Evolutionary conservation across 2,329 filamentous ascomycete genomes (phyloP).

Genomic region (Clarireedia paspali): DNA sequence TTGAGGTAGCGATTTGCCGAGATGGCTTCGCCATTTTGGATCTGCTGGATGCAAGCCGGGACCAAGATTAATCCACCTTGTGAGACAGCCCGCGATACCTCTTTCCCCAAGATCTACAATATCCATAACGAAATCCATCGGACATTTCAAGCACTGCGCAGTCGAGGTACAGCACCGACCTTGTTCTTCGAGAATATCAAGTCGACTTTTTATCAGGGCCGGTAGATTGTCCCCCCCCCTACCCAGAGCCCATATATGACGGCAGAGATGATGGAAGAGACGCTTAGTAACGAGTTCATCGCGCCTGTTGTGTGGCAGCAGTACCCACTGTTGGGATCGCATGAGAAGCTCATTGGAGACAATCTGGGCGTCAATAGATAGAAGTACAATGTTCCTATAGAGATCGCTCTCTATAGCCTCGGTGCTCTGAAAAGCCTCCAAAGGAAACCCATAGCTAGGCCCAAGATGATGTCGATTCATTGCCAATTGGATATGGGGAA

Average conservation of each 20-base stretch:
- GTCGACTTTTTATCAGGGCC: slow-evolving; percentile 5
- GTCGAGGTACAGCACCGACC: slow-evolving; percentile 8
- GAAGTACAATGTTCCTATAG: not conserved
- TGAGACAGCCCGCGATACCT: slow-evolving; percentile 9
- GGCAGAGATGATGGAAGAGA: slow-evolving; percentile 1
- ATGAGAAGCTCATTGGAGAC: slow-evolving; percentile 4
- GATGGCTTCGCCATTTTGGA: slow-evolving; percentile 10
- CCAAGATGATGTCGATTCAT: not conserved
- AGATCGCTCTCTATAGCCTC: not conserved
- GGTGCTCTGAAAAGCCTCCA: not conserved
- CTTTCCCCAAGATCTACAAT: slow-evolving; percentile 11
- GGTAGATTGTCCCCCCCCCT: not conserved
- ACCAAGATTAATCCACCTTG: slow-evolving; percentile 12
- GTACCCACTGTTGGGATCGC: slow-evolving; percentile 17
- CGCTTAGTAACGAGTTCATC: slow-evolving; percentile 6
- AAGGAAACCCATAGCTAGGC: slow-evolving; percentile 1
- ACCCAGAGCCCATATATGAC: slow-evolving; percentile 6
- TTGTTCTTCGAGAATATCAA: slow-evolving; percentile 8
- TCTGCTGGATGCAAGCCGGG: slow-evolving; percentile 9
- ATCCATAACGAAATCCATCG: slow-evolving; percentile 14
- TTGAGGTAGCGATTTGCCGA: not conserved
- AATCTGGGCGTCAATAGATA: slow-evolving; percentile 4
- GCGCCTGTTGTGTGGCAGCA: slow-evolving; percentile 10
- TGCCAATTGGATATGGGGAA: not conserved
- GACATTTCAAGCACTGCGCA: slow-evolving; percentile 10